Conservation (phyloP, 148 eudicot genomes). For the Vaccinium vitisidaea region DNA sequence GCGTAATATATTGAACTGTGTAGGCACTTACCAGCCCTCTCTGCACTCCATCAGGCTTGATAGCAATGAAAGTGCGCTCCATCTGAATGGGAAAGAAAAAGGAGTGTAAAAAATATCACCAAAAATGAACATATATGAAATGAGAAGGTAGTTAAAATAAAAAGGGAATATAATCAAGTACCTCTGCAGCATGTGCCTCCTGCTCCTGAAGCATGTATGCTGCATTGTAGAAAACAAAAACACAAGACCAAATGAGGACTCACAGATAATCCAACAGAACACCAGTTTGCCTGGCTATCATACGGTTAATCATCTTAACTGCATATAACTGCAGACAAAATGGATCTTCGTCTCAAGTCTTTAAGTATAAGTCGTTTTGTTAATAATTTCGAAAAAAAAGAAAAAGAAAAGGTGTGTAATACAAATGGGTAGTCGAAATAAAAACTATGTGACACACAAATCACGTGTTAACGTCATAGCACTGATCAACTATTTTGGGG, state of each 20-base stretch:
- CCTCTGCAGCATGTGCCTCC: constrained; percentile 90
- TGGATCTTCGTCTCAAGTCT: neutral
- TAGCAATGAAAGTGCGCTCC: constrained; percentile 98
- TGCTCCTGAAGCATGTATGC: constrained; percentile 90
- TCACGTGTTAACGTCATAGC: neutral
- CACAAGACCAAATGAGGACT: neutral
- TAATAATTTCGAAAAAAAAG: neutral
- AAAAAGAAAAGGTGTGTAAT: too few relatives aligned
- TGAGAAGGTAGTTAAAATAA: neutral
- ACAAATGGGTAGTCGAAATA: neutral
- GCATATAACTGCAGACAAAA: neutral
- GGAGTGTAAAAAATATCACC: neutral
- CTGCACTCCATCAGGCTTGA: constrained; percentile 99
- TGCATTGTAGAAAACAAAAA: constrained; percentile 23
- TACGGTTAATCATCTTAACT: neutral
- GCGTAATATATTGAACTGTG: neutral
- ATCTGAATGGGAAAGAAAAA: constrained; percentile 36
- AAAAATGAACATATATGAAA: neutral
- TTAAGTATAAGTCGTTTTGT: neutral
- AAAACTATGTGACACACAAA: neutral
- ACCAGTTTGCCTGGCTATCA: neutral
- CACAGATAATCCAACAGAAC: neutral
- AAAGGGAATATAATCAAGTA: constrained; percentile 23
- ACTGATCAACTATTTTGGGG: neutral
- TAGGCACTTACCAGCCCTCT: constrained; percentile 77